Conservation (phyloP, 1,139 yeast genomes). For the Suhomyces wounanorum region DNA sequence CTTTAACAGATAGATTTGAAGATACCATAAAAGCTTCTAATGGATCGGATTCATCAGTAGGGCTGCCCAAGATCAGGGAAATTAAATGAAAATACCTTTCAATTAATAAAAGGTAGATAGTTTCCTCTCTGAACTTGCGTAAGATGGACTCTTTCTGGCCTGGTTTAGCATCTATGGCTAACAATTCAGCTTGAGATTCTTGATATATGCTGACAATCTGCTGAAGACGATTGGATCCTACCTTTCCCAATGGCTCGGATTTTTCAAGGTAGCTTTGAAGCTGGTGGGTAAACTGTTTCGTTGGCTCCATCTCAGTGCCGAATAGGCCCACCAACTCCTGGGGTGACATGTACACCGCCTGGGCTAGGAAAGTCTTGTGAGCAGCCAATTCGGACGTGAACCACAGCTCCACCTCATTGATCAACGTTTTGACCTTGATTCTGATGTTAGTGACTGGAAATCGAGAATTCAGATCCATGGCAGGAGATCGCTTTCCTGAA, state of each 20-base stretch:
- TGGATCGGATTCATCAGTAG: slow-evolving; percentile 2
- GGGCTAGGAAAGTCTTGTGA: slow-evolving; percentile 1
- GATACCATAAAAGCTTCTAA: slow-evolving; percentile 8
- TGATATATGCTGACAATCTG: neutral
- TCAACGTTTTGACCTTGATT: slow-evolving; percentile 1
- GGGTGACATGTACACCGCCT: slow-evolving; percentile 4
- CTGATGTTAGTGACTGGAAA: slow-evolving; percentile 7
- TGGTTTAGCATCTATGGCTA: slow-evolving; percentile 14
- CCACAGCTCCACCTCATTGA: slow-evolving; percentile 6
- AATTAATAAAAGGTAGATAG: slow-evolving; percentile 21
- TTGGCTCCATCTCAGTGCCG: neutral
- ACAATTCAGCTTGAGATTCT: neutral
- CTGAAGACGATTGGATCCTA: neutral
- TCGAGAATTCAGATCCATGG: neutral
- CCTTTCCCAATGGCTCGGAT: neutral
- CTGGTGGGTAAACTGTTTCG: neutral
- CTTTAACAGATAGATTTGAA: neutral
- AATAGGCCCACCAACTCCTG: slow-evolving; percentile 1
- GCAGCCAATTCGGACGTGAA: neutral
- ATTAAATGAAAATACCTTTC: slow-evolving; percentile 22
- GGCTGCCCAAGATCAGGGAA: neutral
- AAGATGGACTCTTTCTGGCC: slow-evolving; percentile 24
- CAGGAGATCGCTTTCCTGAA: neutral
- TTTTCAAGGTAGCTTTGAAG: neutral
- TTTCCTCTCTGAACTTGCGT: slow-evolving; percentile 26